Percentiles rank a stretch among this genome's conserved stretches.
Conservation (phyloP, 441 rosid species). For the Arabidopsis hybrid region DNA sequence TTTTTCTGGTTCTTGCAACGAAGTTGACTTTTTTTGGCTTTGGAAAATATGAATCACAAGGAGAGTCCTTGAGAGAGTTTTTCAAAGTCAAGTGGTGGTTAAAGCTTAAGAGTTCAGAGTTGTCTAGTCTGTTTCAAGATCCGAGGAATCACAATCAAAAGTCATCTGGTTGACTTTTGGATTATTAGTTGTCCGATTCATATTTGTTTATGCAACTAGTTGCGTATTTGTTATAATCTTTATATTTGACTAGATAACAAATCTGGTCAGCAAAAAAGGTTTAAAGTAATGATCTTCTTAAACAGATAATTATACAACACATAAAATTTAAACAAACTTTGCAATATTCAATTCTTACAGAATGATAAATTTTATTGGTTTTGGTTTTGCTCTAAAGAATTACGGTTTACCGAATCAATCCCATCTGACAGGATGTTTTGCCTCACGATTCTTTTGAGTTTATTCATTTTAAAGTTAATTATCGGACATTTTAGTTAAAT, state of each 20-base stretch:
- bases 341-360: not conserved
- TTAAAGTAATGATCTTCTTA: not conserved
- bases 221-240: not conserved
- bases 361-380: not conserved
- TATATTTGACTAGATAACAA: not conserved
- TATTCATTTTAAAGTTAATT: too few species aligned
- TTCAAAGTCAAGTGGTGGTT: constrained; percentile 18
- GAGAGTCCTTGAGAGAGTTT: constrained; percentile 8
- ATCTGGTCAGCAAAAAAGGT: not conserved
- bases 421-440: not conserved
- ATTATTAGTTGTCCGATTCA: not conserved
- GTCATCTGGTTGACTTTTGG: constrained; percentile 20
- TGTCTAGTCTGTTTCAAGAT: constrained; percentile 20
- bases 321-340: not conserved
- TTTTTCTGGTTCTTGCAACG: not conserved
- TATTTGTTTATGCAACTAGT: not conserved
- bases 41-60: not conserved
- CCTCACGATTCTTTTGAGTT: not conserved
- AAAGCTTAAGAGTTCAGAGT: not conserved
- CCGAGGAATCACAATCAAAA: not conserved
- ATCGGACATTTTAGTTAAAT: not conserved
- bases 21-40: not conserved
- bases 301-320: not conserved
- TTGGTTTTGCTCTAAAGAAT: not conserved
- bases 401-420: too few species aligned